phyloP scores from a whole-genome alignment of 177 flowering plant genomes.

The Vitis hybrid region DNA sequence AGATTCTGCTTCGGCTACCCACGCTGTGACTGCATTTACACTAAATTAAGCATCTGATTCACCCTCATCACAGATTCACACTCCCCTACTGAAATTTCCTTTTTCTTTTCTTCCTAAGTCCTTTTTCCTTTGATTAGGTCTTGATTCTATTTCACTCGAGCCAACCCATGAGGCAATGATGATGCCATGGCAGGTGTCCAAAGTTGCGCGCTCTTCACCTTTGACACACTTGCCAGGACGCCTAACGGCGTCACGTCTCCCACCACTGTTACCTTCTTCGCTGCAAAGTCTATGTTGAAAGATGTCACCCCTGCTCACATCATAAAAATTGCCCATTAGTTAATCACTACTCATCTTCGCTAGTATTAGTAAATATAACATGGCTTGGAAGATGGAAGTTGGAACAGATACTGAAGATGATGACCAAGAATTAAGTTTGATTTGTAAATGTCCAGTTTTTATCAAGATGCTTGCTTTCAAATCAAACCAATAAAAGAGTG shows the following conservation, averaged over 20 bases:
- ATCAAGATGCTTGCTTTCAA: not conserved
- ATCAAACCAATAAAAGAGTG: not conserved
- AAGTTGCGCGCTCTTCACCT: constrained; percentile 45
- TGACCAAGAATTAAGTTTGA: too few relatives aligned
- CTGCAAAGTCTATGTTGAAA: constrained; percentile 46
- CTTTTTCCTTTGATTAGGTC: not conserved
- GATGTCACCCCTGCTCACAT: constrained; percentile 43
- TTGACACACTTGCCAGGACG: constrained; percentile 45
- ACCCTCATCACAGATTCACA: too few relatives aligned
- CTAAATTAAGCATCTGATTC: constrained; percentile 4
- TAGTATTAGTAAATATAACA: too few relatives aligned
- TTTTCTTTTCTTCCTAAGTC: constrained; percentile 8
- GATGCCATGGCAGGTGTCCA: constrained; percentile 21
- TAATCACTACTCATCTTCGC: too few relatives aligned
- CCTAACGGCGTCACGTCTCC: constrained; percentile 43
- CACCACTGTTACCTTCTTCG: constrained; percentile 47
- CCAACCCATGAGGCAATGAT: not conserved
- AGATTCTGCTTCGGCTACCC: not conserved
- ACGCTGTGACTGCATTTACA: constrained; percentile 1
- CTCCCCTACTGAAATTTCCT: too few relatives aligned
- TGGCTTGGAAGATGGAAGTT: too few relatives aligned
- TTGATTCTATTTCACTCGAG: not conserved
- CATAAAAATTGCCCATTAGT: too few relatives aligned
- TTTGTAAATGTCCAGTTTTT: too few relatives aligned
- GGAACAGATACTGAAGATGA: too few relatives aligned